Conservation (phyloP, 129 eudicot genomes). For the Kitagawia praeruptora region DNA sequence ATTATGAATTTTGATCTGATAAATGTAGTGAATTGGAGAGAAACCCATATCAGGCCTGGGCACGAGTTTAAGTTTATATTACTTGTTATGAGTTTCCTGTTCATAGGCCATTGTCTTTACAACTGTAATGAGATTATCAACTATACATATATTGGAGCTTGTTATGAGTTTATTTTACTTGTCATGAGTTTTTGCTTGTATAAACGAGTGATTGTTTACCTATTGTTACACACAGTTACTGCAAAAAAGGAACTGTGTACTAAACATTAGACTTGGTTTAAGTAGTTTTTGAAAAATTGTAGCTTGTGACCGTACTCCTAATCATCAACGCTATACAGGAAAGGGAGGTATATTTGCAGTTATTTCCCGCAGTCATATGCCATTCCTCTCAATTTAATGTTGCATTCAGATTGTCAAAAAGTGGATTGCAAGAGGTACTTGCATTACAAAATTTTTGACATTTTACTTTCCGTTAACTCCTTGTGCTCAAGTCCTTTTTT, state of each 20-base stretch:
- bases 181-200: neutral
- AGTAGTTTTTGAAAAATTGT: neutral
- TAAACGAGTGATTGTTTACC: neutral
- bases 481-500: neutral
- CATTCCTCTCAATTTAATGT: slow-evolving; percentile 62
- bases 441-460: neutral
- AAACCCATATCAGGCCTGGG: neutral
- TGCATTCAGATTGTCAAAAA: slow-evolving; percentile 61
- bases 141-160: neutral
- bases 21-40: neutral
- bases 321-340: slow-evolving; percentile 42
- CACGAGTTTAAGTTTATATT: neutral
- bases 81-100: neutral
- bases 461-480: neutral
- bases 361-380: slow-evolving; percentile 66
- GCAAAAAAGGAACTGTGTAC: neutral
- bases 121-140: neutral
- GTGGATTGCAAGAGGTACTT: slow-evolving; percentile 70
- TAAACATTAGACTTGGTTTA: neutral
- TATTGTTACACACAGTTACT: neutral
- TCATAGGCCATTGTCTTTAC: neutral
- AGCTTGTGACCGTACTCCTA: neutral
- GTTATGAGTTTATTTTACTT: neutral
- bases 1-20: neutral
- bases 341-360: slow-evolving; percentile 34